Percentiles rank a stretch among this genome's conserved stretches.
Conservation (phyloP, 306 rosid species). For the Astragalus glycyphyllos region DNA sequence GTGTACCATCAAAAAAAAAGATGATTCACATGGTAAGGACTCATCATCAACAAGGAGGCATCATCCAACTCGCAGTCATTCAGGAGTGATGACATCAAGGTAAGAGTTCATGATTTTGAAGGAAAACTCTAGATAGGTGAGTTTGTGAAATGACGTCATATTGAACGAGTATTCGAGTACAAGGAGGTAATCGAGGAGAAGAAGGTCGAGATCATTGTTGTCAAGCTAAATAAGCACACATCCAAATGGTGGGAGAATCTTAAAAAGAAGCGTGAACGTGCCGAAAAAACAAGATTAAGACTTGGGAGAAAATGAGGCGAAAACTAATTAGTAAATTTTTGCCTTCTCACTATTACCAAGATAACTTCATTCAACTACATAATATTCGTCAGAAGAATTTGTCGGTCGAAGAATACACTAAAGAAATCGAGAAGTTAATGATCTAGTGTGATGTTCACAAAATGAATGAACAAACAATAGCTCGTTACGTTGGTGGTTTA, state of each 20-base stretch:
- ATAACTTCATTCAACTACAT: too few relatives aligned
- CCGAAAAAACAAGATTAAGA: neutral
- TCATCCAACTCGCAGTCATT: neutral
- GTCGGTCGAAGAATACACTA: too few relatives aligned
- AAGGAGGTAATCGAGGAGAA: neutral
- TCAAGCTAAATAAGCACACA: neutral
- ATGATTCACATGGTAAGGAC: neutral
- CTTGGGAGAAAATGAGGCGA: neutral
- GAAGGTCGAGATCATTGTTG: neutral
- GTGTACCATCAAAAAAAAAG: too few relatives aligned
- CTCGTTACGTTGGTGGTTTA: too few relatives aligned
- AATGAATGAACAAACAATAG: too few relatives aligned
- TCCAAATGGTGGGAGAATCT: neutral
- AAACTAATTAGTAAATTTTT: neutral
- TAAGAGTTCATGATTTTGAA: neutral
- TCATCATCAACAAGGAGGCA: neutral
- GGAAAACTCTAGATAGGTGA: neutral
- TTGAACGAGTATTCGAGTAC: neutral
- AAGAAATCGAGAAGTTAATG: too few relatives aligned
- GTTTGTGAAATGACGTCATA: neutral
- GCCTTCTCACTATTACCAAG: too few relatives aligned
- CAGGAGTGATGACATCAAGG: neutral
- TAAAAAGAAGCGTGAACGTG: neutral
- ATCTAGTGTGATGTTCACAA: too few relatives aligned
- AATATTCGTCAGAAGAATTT: too few relatives aligned